Evolutionary conservation across 805 yeast species (phyloP).

Genomic region (Metschnikowia dekortorum): DNA sequence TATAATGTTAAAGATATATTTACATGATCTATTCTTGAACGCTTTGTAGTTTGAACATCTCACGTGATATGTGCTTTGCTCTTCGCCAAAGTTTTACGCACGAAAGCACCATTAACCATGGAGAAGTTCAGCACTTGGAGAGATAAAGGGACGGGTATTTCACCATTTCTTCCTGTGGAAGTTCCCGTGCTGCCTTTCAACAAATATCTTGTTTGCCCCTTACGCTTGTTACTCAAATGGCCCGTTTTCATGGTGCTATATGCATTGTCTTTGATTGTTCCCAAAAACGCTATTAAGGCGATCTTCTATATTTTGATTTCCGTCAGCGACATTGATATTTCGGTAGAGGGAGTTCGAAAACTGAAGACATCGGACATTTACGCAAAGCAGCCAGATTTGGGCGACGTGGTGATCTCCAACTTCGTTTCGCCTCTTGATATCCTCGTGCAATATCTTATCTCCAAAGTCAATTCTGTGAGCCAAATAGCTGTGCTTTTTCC

Average conservation of each 20-base stretch:
- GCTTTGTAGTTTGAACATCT: background rate
- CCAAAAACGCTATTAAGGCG: constrained; percentile 15
- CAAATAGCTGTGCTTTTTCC: constrained; percentile 38
- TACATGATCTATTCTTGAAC: background rate
- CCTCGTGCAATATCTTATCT: constrained; percentile 28
- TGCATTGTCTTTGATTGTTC: constrained; percentile 18
- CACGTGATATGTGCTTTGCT: background rate
- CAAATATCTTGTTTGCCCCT: constrained; percentile 10
- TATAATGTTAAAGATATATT: constrained; percentile 18
- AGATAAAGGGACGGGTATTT: constrained; percentile 90
- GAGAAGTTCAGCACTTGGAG: constrained; percentile 66
- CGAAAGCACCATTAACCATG: constrained; percentile 7
- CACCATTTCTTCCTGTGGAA: constrained; percentile 73
- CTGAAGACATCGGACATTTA: constrained; percentile 32
- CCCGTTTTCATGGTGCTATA: constrained; percentile 23
- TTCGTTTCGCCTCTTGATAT: constrained; percentile 59
- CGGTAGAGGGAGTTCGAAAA: constrained; percentile 48
- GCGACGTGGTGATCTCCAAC: constrained; percentile 54
- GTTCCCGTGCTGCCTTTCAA: constrained; percentile 16
- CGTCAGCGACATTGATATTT: constrained; percentile 33
- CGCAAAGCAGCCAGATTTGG: constrained; percentile 32
- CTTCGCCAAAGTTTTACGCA: background rate
- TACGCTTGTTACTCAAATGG: constrained; percentile 22
- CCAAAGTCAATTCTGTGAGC: constrained; percentile 21
- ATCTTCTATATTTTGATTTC: constrained; percentile 28